Evolutionary conservation across 768 basidiomycete genomes (phyloP).

Genomic region (Hirschioporus abietinus): DNA sequence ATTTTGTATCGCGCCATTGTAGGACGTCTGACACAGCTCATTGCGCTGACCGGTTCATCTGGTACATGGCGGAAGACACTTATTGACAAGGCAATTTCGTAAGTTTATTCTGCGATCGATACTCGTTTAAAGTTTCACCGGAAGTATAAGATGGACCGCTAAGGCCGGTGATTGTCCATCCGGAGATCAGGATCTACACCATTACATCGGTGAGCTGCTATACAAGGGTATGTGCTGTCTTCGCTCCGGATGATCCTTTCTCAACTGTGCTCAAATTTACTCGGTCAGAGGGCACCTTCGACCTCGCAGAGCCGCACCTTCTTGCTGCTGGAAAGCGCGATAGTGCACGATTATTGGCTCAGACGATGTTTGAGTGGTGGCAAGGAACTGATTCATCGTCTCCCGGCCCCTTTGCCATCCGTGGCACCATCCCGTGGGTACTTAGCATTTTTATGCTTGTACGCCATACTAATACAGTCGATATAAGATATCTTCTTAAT

Average conservation of each 20-base stretch:
- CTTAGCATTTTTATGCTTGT: background rate
- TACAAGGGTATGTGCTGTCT: constrained; percentile 57
- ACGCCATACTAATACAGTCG: background rate
- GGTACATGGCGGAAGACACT: constrained; percentile 90
- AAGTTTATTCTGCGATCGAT: constrained; percentile 25
- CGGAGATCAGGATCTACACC: constrained; percentile 84
- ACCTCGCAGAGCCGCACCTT: constrained; percentile 74
- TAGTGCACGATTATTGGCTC: constrained; percentile 78
- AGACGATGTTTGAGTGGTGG: constrained; percentile 82
- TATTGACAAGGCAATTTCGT: constrained; percentile 82
- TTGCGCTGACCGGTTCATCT: constrained; percentile 73
- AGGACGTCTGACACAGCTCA: constrained; percentile 89
- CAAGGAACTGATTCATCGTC: constrained; percentile 20
- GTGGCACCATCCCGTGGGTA: constrained; percentile 80
- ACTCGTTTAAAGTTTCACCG: constrained; percentile 16
- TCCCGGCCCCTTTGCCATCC: constrained; percentile 74
- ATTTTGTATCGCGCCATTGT: background rate
- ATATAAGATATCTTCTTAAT: constrained; percentile 59
- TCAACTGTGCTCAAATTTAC: background rate
- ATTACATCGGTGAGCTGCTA: constrained; percentile 85
- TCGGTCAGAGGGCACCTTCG: constrained; percentile 64
- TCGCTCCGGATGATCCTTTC: background rate
- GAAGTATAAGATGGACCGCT: constrained; percentile 69
- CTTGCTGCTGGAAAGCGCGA: constrained; percentile 85
- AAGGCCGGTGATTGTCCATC: constrained; percentile 73